Conservation (phyloP, 148 eudicot genomes). For the Salicornia ramosissima region DNA sequence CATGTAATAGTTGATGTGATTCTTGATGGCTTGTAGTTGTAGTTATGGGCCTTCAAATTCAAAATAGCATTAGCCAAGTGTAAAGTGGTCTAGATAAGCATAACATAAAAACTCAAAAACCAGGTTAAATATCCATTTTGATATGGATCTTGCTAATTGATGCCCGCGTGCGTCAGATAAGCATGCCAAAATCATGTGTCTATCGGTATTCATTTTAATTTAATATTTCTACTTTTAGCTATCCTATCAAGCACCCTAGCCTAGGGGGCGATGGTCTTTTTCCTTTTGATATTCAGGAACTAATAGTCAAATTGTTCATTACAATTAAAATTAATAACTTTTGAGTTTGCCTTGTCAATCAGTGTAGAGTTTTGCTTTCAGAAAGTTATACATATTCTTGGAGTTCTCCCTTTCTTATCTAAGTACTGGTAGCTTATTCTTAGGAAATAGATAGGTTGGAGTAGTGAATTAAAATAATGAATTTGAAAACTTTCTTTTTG, state of each 20-base stretch:
- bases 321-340: not conserved
- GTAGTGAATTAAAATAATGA: not conserved
- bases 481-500: not conserved
- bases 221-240: not conserved
- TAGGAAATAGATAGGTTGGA: not conserved
- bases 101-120: not conserved
- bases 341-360: not conserved
- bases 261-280: not conserved
- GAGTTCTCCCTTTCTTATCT: too few species aligned
- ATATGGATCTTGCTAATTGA: not conserved
- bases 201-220: too few species aligned
- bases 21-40: not conserved
- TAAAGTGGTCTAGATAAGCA: not conserved
- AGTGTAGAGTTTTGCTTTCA: not conserved
- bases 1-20: not conserved
- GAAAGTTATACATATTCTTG: not conserved
- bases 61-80: not conserved
- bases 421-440: not conserved
- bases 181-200: too few species aligned
- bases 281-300: not conserved
- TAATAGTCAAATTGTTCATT: not conserved
- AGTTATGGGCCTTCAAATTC: not conserved
- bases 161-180: too few species aligned
- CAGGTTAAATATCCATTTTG: too few species aligned
- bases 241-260: not conserved